A percentile compares a stretch with the other conserved stretches of the same genome.
These are phyloP conservation scores for Bassia scoparia DNA, from an alignment of 148 eudicot species.

Conservation along the genomic window DNA sequence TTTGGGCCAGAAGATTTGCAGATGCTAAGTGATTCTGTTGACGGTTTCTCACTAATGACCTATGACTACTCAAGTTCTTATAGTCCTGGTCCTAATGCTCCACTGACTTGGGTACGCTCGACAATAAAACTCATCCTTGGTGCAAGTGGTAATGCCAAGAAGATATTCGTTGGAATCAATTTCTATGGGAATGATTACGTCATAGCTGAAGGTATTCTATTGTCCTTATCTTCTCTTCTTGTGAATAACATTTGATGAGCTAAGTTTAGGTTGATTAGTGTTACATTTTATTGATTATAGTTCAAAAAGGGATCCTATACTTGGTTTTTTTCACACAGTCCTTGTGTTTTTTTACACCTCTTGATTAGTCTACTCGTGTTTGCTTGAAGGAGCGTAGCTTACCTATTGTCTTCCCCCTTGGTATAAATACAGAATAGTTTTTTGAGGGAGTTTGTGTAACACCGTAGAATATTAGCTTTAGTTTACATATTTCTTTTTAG, in stretches of 20 bases:
- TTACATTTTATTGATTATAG: not conserved
- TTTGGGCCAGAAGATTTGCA: conserved; percentile 88
- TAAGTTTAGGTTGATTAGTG: not conserved
- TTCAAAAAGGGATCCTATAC: not conserved
- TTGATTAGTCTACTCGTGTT: not conserved
- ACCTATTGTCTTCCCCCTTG: not conserved
- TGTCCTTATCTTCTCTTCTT: conserved; percentile 15
- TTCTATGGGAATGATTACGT: conserved; percentile 83
- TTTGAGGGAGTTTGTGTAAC: not conserved
- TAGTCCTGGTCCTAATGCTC: conserved; percentile 97
- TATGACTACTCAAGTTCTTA: conserved; percentile 87
- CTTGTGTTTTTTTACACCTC: not conserved
- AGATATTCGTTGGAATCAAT: conserved; percentile 85
- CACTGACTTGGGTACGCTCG: conserved; percentile 77
- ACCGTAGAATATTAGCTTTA: not conserved
- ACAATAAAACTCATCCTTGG: conserved; percentile 54
- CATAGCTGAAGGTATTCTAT: conserved; percentile 56
- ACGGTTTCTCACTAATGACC: conserved; percentile 97
- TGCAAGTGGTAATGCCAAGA: conserved; percentile 40
- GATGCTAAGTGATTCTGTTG: conserved; percentile 63
- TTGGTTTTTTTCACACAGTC: not conserved
- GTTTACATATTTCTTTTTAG: conserved; percentile 1
- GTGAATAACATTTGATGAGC: not conserved
- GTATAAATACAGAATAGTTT: not conserved
- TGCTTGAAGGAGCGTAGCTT: not conserved